Evolutionary conservation across 2,329 filamentous ascomycete genomes (phyloP), one percentile per base, ranked within the genome.

Genomic region (Rutstroemia sp.): DNA sequence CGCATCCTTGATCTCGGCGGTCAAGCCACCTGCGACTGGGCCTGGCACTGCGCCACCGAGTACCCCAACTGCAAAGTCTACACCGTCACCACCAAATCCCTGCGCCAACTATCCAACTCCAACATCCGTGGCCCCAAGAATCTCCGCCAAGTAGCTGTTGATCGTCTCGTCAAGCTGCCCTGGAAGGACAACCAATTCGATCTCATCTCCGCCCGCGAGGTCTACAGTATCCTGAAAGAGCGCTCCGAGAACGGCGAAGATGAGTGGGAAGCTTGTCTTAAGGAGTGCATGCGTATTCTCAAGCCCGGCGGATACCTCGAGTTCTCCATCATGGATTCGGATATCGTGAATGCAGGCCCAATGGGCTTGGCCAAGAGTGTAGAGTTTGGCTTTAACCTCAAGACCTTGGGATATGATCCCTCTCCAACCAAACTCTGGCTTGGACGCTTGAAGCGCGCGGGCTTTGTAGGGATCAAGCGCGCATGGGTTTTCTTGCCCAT

Each of bases 231-330:
- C 40, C 82, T 99, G 65, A 94, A 92, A 71, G 83, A 86, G 40
- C 77, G 80, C 27, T 79, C 78, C 30, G 81, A 85, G 65, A 81
- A 87, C 62, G 79, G 81, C 42, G 76, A 83, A 57, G 90, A 97
- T 67, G 92, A 97, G 73, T 96, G 92, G 79, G 89, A 95, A 68
- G 78, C 85, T 49, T 94, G 89, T 59, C 78, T 97, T 8, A 77
- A 77, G 52, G 94, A 99, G 74, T 95, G 91, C 70, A 84, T 89
- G 75, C 90, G 94, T 58, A 87, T 95, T 57, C 83, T 79, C 52
- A 96, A 96, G 75, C 92, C 92, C 0, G 91, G 90, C 51, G 94
- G 94, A 34, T 92, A 92, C 71, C 76, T 99, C 57, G 94, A 99
- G 68, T 99, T 94, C 74, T 86, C 84, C 60, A 74, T 97, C 46